Base-by-base conservation (phyloP, 257 asterid genomes). In the Rhazya stricta region DNA sequence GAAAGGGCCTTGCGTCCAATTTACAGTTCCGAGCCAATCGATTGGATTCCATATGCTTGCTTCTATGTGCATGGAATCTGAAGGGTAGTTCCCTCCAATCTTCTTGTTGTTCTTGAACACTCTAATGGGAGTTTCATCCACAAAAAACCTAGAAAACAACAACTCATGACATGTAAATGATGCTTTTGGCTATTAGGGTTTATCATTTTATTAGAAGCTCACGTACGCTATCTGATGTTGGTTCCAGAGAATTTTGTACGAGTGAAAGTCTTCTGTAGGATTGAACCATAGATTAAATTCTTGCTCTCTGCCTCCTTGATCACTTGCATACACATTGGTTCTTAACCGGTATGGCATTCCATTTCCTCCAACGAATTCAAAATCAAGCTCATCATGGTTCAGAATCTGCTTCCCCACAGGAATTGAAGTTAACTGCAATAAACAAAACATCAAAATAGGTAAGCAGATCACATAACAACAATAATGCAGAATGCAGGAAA, bases 301-400 rank as follows among this genome's bases (percentile, higher is more conserved):
- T 71, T 83, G 86, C 63, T 83, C 86, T 25, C 80, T 83, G 9
- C 18, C 4, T 4, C 86, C 86, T 27, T 1, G 4, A 61, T 83
- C 86, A 66, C 68, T 75, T 15, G 80, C 71, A 62, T 70, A 80
- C 11, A 80, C 61, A 70, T 83, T 83, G n/a, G 86, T 83, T 5
- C 32, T 62, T 54, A 79, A 10, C 11, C 4, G 73, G 32, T 75
- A 69, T 4, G 74, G 62, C 25, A 39, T 29, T 0, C 71, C 75
- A 57, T 29, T 30, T 23, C 67, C 73, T 10, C 84, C 84, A 23
- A 76, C 43, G 18, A 83, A 74, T 73, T 83, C 86, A 56, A 83
- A 51, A 69, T 80, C 86, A 65, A 83, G 36, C 71, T 83, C 86
- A 66, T 74, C 81, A 41, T 80, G 84, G 2, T 25, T 30, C 32